Conservation (phyloP, 2,329 filamentous ascomycete species). For the Colletotrichum higginsianum region DNA sequence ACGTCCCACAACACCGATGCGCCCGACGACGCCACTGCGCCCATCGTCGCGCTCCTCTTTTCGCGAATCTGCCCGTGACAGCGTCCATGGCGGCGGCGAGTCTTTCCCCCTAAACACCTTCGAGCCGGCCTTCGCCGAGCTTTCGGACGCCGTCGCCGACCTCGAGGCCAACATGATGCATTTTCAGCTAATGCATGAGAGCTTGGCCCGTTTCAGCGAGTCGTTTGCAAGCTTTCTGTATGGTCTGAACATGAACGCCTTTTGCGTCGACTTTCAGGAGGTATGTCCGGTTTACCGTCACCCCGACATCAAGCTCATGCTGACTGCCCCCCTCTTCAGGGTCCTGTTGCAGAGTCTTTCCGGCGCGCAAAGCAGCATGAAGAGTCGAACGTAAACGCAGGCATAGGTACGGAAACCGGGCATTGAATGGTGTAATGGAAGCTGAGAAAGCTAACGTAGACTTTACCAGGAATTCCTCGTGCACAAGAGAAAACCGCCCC, state of each 20-base stretch:
- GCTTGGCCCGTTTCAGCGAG: slow-evolving; percentile 91
- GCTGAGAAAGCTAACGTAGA: neutral
- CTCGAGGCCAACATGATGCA: slow-evolving; percentile 98
- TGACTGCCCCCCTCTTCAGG: slow-evolving; percentile 62
- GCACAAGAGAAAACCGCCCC: slow-evolving; percentile 48
- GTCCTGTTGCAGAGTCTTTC: slow-evolving; percentile 88
- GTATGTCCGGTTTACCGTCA: slow-evolving; percentile 59
- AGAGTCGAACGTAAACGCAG: slow-evolving; percentile 49
- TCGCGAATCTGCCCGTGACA: slow-evolving; percentile 79
- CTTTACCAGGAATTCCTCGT: slow-evolving; percentile 7
- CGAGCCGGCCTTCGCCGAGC: slow-evolving; percentile 92
- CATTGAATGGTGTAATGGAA: neutral
- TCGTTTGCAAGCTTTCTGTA: slow-evolving; percentile 97
- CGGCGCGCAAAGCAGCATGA: slow-evolving; percentile 74
- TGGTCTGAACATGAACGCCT: slow-evolving; percentile 98
- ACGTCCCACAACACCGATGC: slow-evolving; percentile 91
- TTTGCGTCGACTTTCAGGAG: slow-evolving; percentile 98
- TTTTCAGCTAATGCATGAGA: slow-evolving; percentile 97
- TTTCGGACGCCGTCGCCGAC: slow-evolving; percentile 94
- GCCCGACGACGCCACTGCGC: slow-evolving; percentile 91
- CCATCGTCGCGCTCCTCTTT: slow-evolving; percentile 92
- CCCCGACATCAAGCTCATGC: slow-evolving; percentile 18
- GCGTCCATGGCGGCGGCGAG: slow-evolving; percentile 62
- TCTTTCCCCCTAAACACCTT: slow-evolving; percentile 83
- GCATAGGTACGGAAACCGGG: slow-evolving; percentile 11